A percentile compares a stretch with the other conserved stretches of the same genome.
Evolutionary conservation across 1,139 yeast genomes (phyloP).

Genomic region (Taiozyma sp.): DNA sequence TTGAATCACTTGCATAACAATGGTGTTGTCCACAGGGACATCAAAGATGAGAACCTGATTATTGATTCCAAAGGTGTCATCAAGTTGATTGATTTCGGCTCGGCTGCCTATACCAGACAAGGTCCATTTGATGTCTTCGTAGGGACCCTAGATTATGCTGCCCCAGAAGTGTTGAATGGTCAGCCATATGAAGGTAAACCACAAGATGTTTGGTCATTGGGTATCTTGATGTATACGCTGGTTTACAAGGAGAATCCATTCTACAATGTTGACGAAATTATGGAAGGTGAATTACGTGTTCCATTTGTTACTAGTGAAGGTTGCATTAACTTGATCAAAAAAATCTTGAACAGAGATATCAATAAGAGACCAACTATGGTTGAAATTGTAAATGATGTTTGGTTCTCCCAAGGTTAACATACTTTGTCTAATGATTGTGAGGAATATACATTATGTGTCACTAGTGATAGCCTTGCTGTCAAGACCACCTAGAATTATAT

Average conservation of each 20-base stretch:
- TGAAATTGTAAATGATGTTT: constrained; percentile 60
- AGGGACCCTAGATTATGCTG: constrained; percentile 95
- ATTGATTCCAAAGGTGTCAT: constrained; percentile 74
- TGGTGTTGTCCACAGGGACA: constrained; percentile 91
- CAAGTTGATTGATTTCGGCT: constrained; percentile 91
- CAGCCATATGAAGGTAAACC: constrained; percentile 87
- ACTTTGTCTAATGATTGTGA: not conserved
- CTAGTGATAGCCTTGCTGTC: not conserved
- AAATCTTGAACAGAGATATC: constrained; percentile 63
- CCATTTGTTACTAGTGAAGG: constrained; percentile 58
- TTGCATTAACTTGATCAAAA: constrained; percentile 54
- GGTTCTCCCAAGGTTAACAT: constrained; percentile 39
- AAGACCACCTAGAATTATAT: too few species aligned
- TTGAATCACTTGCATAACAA: constrained; percentile 75
- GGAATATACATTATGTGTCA: not conserved
- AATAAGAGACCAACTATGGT: constrained; percentile 66
- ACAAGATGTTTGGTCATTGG: constrained; percentile 97
- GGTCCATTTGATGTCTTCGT: constrained; percentile 98
- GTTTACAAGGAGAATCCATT: constrained; percentile 95
- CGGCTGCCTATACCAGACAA: constrained; percentile 83
- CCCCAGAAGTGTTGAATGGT: constrained; percentile 92
- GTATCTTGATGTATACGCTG: constrained; percentile 82
- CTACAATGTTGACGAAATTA: constrained; percentile 89
- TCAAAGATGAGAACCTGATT: constrained; percentile 91
- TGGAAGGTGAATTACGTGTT: constrained; percentile 79